These are phyloP conservation scores for Trapa bicornis DNA, from an alignment of 345 rosid species.

Conservation along the genomic window DNA sequence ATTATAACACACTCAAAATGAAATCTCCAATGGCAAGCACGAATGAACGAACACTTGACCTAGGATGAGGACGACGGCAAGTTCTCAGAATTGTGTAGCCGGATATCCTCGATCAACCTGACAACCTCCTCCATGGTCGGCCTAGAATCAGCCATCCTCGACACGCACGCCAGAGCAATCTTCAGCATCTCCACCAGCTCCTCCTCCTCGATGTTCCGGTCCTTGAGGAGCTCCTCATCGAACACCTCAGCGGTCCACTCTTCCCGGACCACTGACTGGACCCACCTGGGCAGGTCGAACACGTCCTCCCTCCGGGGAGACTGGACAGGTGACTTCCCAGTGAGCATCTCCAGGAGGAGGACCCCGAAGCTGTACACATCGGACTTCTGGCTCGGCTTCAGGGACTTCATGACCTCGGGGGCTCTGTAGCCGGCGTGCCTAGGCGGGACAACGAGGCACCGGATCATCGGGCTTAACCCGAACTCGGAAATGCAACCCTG, in stretches of 20 bases:
- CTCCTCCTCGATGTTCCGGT: slow-evolving; percentile 66
- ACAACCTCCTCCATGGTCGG: slow-evolving; percentile 71
- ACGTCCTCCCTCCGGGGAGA: slow-evolving; percentile 44
- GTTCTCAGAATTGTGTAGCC: slow-evolving; percentile 44
- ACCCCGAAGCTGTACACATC: slow-evolving; percentile 89
- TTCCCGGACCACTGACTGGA: slow-evolving; percentile 76
- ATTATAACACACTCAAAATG: neutral
- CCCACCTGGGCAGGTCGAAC: slow-evolving; percentile 82
- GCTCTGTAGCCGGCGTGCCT: slow-evolving; percentile 70
- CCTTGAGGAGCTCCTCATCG: slow-evolving; percentile 60
- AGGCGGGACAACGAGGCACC: slow-evolving; percentile 36
- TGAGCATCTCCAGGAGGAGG: slow-evolving; percentile 68
- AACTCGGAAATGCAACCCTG: slow-evolving; percentile 57
- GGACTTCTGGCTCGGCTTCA: slow-evolving; percentile 43
- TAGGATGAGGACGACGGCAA: slow-evolving; percentile 26
- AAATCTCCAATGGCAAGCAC: no score
- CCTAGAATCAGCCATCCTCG: slow-evolving; percentile 49
- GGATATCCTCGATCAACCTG: slow-evolving; percentile 64
- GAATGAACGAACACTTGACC: neutral
- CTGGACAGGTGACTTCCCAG: slow-evolving; percentile 68
- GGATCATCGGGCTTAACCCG: slow-evolving; percentile 52
- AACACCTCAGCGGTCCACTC: slow-evolving; percentile 96
- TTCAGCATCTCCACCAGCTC: slow-evolving; percentile 95
- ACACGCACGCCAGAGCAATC: slow-evolving; percentile 78
- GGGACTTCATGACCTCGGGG: slow-evolving; percentile 56